Percentiles rank a stretch among this genome's conserved stretches.
Conservation (phyloP, 1,284 basidiomycete species). For the Marasmius sp. region DNA sequence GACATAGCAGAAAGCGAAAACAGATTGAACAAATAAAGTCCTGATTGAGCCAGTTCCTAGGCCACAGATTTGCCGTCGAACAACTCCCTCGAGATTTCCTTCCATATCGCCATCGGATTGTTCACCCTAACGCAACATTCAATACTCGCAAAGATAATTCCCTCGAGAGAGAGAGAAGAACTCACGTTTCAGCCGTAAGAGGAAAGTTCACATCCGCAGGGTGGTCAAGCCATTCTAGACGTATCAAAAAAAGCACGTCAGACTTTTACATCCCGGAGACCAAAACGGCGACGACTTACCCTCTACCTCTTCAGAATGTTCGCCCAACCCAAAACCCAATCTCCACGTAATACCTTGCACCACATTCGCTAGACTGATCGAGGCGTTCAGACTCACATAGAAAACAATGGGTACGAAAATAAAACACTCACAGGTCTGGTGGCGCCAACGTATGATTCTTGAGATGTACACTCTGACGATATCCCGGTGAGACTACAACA, state of each 20-base stretch:
- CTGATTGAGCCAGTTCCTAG: too few relatives aligned
- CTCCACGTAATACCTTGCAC: conserved; percentile 63
- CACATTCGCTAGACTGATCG: conserved; percentile 46
- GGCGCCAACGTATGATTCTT: conserved; percentile 60
- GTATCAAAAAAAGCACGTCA: background rate
- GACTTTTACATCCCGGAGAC: background rate
- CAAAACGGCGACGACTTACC: conserved; percentile 29
- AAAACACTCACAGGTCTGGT: conserved; percentile 61
- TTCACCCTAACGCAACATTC: conserved; percentile 33
- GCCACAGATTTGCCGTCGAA: conserved; percentile 5
- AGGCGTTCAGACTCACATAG: too few relatives aligned
- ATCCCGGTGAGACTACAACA: background rate
- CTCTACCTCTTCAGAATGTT: conserved; percentile 48
- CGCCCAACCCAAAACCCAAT: conserved; percentile 55
- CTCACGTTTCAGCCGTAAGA: conserved; percentile 48
- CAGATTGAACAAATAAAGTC: background rate
- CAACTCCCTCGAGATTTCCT: conserved; percentile 30
- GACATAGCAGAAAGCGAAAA: background rate
- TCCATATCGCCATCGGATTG: conserved; percentile 51
- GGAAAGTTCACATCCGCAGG: conserved; percentile 51
- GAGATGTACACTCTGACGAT: conserved; percentile 43
- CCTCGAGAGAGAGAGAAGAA: too few relatives aligned
- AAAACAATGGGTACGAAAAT: background rate
- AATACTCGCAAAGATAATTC: background rate
- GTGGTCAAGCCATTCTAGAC: conserved; percentile 59